Conservation (phyloP, 805 yeast genomes). For the Wickerhamiella slavikovae region DNA sequence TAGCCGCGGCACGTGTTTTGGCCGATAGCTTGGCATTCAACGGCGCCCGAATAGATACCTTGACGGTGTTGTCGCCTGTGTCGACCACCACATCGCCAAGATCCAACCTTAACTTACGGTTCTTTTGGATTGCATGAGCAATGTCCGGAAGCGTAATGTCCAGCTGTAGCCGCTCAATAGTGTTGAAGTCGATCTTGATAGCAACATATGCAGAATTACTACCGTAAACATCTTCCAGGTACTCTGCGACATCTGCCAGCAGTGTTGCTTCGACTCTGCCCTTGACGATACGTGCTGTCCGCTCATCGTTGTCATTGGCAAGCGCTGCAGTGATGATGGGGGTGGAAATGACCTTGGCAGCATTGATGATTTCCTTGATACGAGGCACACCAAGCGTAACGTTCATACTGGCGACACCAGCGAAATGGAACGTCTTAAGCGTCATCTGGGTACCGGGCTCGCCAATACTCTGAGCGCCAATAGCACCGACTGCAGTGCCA, state of each 20-base stretch:
- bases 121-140: conserved; percentile 57
- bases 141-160: conserved; percentile 76
- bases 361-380: conserved; percentile 95
- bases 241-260: conserved; percentile 66
- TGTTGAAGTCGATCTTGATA: conserved; percentile 59
- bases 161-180: conserved; percentile 76
- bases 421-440: conserved; percentile 88
- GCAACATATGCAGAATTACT: conserved; percentile 59
- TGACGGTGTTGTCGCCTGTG: conserved; percentile 37
- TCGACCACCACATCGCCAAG: conserved; percentile 47
- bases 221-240: conserved; percentile 83
- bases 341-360: conserved; percentile 83
- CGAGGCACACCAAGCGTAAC: conserved; percentile 98
- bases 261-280: conserved; percentile 91
- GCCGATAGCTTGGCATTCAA: not conserved
- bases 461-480: conserved; percentile 98
- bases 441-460: conserved; percentile 99
- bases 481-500: conserved; percentile 98
- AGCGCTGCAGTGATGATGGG: conserved; percentile 90
- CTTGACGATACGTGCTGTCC: conserved; percentile 96
- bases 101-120: conserved; percentile 76
- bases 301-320: conserved; percentile 84
- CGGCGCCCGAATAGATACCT: conserved; percentile 10
- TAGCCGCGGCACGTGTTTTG: not conserved
- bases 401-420: conserved; percentile 98